Conservation (phyloP, 2,329 filamentous ascomycete species). For the Diaporthe sp. region DNA sequence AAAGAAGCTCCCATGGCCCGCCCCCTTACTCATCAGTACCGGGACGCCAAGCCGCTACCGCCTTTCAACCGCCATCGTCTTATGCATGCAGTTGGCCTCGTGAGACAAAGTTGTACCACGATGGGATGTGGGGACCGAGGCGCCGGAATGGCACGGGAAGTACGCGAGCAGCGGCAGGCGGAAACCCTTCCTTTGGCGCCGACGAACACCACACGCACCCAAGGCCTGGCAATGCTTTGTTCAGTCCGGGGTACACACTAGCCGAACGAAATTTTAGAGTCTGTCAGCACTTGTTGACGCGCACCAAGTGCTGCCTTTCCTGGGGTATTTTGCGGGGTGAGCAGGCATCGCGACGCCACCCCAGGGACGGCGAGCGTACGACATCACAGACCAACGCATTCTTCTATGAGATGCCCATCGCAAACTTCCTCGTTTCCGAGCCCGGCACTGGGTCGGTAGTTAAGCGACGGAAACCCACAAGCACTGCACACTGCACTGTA, state of each 20-base stretch:
- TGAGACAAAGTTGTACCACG: constrained; percentile 31
- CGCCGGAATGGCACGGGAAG: constrained; percentile 15
- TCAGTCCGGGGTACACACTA: constrained; percentile 24
- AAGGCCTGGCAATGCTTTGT: not conserved
- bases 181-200: constrained; percentile 14
- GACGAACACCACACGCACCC: constrained; percentile 16
- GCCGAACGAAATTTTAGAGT: not conserved
- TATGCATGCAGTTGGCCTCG: constrained; percentile 33
- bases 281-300: constrained; percentile 12
- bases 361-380: not conserved
- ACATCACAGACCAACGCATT: not conserved
- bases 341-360: not conserved
- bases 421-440: not conserved
- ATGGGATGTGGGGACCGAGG: constrained; percentile 34
- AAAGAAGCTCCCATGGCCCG: constrained; percentile 21
- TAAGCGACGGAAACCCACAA: not conserved
- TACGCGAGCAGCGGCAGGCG: constrained; percentile 23
- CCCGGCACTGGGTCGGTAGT: not conserved
- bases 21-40: constrained; percentile 21
- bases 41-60: constrained; percentile 35
- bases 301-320: not conserved
- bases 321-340: constrained; percentile 24
- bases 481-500: not conserved
- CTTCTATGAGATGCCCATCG: not conserved
- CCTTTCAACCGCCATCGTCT: constrained; percentile 26